Conservation (phyloP, 768 basidiomycete species). For the Collybia sordida region DNA sequence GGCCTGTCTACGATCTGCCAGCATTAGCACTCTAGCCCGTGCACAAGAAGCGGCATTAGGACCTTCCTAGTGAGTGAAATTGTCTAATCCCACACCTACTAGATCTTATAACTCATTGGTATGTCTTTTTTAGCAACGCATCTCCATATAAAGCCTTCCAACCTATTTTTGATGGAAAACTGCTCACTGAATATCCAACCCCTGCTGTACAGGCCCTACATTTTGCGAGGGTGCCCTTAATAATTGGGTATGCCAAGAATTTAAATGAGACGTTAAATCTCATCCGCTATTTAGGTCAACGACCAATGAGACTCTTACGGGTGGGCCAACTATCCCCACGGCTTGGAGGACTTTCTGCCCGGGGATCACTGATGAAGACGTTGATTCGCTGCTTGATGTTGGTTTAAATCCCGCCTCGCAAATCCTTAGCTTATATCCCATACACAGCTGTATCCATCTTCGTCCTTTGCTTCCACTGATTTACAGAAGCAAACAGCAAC, state of each 20-base stretch:
- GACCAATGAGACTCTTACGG: constrained; percentile 57
- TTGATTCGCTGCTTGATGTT: constrained; percentile 33
- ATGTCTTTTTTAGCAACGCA: no score
- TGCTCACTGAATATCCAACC: constrained; percentile 53
- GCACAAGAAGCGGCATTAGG: constrained; percentile 51
- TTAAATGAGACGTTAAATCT: no score
- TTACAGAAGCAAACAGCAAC: constrained; percentile 46
- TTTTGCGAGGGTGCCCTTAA: constrained; percentile 49
- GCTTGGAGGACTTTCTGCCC: constrained; percentile 46
- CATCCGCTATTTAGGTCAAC: constrained; percentile 50
- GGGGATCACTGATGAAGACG: constrained; percentile 34
- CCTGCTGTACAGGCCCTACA: constrained; percentile 40
- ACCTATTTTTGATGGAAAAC: constrained; percentile 54
- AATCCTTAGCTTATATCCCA: background rate
- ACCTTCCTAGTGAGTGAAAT: constrained; percentile 38
- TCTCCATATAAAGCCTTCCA: constrained; percentile 43
- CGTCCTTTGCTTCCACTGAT: constrained; percentile 39
- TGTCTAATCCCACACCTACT: constrained; percentile 18
- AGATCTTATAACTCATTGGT: constrained; percentile 20
- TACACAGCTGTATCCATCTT: constrained; percentile 39
- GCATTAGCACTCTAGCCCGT: constrained; percentile 48
- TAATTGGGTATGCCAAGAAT: constrained; percentile 50
- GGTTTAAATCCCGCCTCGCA: background rate
- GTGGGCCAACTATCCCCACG: constrained; percentile 34
- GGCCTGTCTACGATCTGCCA: constrained; percentile 48